Base-by-base conservation (phyloP, 2,329 filamentous ascomycete species). In the Alternaria burnsii region DNA sequence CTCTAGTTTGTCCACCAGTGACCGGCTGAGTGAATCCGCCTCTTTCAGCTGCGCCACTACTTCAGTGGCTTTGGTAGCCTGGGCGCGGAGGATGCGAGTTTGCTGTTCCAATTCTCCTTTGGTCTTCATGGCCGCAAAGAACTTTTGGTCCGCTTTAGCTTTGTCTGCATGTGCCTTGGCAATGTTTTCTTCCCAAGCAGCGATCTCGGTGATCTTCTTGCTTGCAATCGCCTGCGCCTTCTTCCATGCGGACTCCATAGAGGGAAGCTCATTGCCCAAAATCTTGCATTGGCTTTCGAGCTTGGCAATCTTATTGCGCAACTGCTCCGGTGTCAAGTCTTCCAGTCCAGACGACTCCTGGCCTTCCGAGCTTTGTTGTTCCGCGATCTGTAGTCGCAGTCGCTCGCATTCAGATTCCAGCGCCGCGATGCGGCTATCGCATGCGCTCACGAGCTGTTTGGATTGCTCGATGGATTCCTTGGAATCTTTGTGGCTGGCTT, bases 61-160 rank as follows among this genome's bases (percentile, higher is more conserved):
- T 76, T 98, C 95, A 0, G 93, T 93, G 58, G 92, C 96, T 80
- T 97, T 97, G 48, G 87, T 85, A 74, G 94, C 96, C 77, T 98
- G 94, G 63, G 88, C 85, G 62, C 93, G 89, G 59, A 97, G 82
- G 4, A 89, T 87, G 68, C 91, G 86, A 47, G 96, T 89, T 79
- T 98, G 94, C 59, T 87, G 85, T 59, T 93, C 90, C 52, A 93
- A 87, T 44, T 91, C 89, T 73, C 98, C 94, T 74, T 94, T 96
- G 69, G 94, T 91, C 76, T 97, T 97, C 84, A 97, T 93, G 9
- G 94, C 93, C 1, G 92, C 92, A 78, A 98, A 98, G 76, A 97
- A 99, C 79, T 98, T 98, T 75, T 98, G 94, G 73, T 99, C 95
- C 1, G 94, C 94, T 79, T 97, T 98, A 66, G 90, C 89, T 82